Conservation (phyloP, 768 basidiomycete species). For the Leccinum subgranulosum region DNA sequence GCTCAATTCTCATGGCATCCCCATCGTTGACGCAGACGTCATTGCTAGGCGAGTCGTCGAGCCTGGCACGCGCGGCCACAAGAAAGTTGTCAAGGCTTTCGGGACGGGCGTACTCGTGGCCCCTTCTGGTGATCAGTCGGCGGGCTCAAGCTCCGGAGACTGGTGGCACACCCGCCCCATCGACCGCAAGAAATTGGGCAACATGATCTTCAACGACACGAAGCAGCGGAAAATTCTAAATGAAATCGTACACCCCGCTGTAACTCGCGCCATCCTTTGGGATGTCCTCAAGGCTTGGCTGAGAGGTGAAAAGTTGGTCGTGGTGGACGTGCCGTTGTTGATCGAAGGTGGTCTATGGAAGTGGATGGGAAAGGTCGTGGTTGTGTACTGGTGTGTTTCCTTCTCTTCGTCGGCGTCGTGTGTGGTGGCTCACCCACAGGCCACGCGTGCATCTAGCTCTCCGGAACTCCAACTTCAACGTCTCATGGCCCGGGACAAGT, state of each 20-base stretch:
- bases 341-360: conserved; percentile 86
- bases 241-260: conserved; percentile 85
- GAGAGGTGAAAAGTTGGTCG: conserved; percentile 69
- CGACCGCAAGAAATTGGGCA: conserved; percentile 27
- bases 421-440: too few relatives aligned
- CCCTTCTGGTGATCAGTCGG: background rate
- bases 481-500: conserved; percentile 72
- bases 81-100: conserved; percentile 65
- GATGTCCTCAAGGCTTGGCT: conserved; percentile 59
- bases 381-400: conserved; percentile 81
- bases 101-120: conserved; percentile 61
- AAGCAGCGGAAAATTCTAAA: conserved; percentile 72
- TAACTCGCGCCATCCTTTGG: conserved; percentile 40
- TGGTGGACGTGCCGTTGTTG: conserved; percentile 89
- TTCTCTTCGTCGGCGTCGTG: too few relatives aligned
- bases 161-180: too few relatives aligned
- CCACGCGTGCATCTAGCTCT: conserved; percentile 46
- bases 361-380: conserved; percentile 78
- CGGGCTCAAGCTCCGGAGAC: background rate
- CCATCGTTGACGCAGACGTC: conserved; percentile 89
- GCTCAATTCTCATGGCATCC: conserved; percentile 50
- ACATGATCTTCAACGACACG: conserved; percentile 73
- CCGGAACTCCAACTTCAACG: conserved; percentile 80
- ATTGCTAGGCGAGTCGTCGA: conserved; percentile 83
- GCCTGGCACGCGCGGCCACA: conserved; percentile 75